Base-by-base conservation (phyloP, 768 basidiomycete genomes). In the Cystobasidiopsis lactophilus region DNA sequence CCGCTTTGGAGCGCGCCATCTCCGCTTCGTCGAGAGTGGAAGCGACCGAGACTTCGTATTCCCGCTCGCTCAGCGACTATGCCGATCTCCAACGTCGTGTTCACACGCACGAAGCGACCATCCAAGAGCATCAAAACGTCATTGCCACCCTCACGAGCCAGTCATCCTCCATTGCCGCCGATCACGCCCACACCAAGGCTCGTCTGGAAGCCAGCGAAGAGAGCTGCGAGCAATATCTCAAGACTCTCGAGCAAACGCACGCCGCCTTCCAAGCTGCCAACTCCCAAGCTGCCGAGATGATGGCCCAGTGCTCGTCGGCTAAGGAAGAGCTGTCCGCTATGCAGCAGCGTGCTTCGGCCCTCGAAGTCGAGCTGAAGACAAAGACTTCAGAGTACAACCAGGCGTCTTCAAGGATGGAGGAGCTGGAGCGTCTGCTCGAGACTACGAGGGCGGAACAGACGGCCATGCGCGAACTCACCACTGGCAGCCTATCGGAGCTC, bases 201-300 rank as follows among this genome's bases (percentile, higher is more conserved):
- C 78, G 85, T 66, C 69, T 85, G 19, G 80, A 82, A 13, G 81
- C 85, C 47, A 71, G 88, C 33, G 67, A 70, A 4, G 68, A 71
- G 5, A 76, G 79, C 5, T 75, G 78, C 23, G 85, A 89, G 46
- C 79, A 85, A 62, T 86, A 95, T 64, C 69, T 95, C 46, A 79
- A 78, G 21, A 78, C 86, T 1, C 71, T 96, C 47, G 85, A 91
- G 35, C 85, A 93, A 66, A 77, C 84, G 1, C 80, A 80, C 39
- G 67, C 68, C 14, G 85, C 86, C 0, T 71, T 98, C 46, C 70
- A 76, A 46, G 75, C 82, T 1, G 77, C 85, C 7, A 77, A 83
- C 2, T 68, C 74, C 1, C 78, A 89, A 7, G 75, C 84, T 0
- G 74, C 77, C 13, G 88, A 95, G 64, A 72, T 85, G 40, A 81